These are phyloP conservation scores for Xylariaceae sp. DNA, from an alignment of 2,329 filamentous ascomycete genomes.

Conservation along the genomic window DNA sequence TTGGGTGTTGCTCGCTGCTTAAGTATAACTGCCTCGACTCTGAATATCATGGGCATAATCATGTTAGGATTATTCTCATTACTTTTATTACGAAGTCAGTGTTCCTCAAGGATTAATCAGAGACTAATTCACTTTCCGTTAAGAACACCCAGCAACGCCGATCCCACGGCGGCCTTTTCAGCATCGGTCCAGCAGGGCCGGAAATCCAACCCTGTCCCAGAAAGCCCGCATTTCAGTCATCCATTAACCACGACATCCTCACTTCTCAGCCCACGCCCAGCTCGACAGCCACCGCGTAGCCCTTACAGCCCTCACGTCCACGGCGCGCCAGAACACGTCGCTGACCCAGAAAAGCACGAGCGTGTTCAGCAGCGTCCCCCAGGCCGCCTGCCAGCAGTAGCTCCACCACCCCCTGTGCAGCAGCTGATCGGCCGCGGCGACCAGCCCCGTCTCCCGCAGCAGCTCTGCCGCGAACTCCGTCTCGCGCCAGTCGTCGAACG, in stretches of 20 bases:
- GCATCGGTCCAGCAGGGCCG: too few relatives aligned
- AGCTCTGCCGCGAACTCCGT: neutral
- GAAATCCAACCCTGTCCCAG: too few relatives aligned
- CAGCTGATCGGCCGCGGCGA: neutral
- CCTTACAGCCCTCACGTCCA: conserved; percentile 21
- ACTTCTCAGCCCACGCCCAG: neutral
- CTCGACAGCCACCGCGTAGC: conserved; percentile 21
- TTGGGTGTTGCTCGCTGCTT: too few relatives aligned
- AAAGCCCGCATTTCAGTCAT: too few relatives aligned
- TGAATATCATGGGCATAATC: too few relatives aligned
- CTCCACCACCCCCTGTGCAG: neutral
- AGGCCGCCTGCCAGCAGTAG: conserved; percentile 3
- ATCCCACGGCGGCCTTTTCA: too few relatives aligned
- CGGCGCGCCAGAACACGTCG: conserved; percentile 26
- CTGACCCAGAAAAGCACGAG: conserved; percentile 27
- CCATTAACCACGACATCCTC: neutral
- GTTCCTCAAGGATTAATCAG: too few relatives aligned
- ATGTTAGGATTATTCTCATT: too few relatives aligned
- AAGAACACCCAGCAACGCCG: too few relatives aligned
- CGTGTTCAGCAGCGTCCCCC: conserved; percentile 9
- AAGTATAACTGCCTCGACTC: too few relatives aligned
- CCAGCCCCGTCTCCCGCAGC: neutral
- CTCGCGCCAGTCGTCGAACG: neutral
- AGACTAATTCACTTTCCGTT: too few relatives aligned
- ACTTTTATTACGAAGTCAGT: too few relatives aligned